A percentile compares a stretch with the other conserved stretches of the same genome.
Evolutionary conservation across 140 eudicot genomes (phyloP).

Genomic region (Eryngium alpinum): DNA sequence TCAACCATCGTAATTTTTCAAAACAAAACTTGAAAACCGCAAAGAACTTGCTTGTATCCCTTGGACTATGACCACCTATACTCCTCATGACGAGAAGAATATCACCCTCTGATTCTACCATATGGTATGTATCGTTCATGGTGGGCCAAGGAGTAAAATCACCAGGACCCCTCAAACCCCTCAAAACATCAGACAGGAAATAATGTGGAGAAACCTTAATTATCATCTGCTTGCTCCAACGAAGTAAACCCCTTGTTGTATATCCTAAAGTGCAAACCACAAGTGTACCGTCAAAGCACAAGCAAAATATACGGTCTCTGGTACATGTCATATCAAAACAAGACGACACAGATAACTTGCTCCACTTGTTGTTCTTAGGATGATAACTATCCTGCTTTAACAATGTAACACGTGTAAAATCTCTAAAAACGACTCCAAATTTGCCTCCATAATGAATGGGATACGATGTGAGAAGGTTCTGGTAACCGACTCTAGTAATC

Average conservation of each 20-base stretch:
- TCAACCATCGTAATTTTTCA: not conserved
- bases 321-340: not conserved
- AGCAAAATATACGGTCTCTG: not conserved
- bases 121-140: not conserved
- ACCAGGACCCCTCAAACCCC: not conserved
- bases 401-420: not conserved
- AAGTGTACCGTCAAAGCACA: not conserved
- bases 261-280: not conserved
- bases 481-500: not conserved
- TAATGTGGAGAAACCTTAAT: not conserved
- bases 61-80: not conserved
- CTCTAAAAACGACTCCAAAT: not conserved
- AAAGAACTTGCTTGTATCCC: not conserved
- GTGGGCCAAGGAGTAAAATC: not conserved
- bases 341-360: not conserved
- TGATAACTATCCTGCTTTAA: not conserved
- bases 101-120: not conserved
- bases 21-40: not conserved
- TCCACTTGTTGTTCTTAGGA: not conserved
- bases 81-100: not conserved
- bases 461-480: not conserved
- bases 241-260: not conserved
- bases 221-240: not conserved
- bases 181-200: not conserved
- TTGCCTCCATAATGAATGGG: conserved; percentile 5